Evolutionary conservation across 2,329 filamentous ascomycete genomes (phyloP).

Genomic region (Ceratocystis eucalypticola): DNA sequence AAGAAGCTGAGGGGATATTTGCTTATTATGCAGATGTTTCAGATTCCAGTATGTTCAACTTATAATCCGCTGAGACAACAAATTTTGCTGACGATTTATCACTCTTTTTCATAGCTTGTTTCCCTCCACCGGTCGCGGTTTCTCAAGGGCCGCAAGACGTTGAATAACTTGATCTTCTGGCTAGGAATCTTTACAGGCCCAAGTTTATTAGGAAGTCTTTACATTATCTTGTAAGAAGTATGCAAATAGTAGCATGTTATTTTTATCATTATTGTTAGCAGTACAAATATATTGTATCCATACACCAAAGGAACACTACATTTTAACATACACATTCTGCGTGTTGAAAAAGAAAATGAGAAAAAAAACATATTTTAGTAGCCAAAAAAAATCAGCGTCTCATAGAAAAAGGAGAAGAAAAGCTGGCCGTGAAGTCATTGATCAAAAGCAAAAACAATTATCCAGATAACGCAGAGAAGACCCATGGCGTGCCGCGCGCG

Average conservation of each 20-base stretch:
- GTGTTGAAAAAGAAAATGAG: not conserved
- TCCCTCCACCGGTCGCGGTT: slow-evolving; percentile 52
- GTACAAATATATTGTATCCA: not conserved
- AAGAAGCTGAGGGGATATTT: slow-evolving; percentile 64
- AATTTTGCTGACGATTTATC: not conserved
- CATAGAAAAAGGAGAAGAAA: slow-evolving; percentile 1
- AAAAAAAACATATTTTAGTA: slow-evolving; percentile 1
- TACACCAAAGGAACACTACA: not conserved
- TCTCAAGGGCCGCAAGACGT: slow-evolving; percentile 45
- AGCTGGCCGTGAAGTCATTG: slow-evolving; percentile 12
- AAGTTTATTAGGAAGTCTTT: slow-evolving; percentile 49
- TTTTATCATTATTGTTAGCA: not conserved
- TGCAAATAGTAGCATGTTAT: too few species aligned
- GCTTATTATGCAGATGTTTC: slow-evolving; percentile 58
- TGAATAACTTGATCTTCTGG: slow-evolving; percentile 70
- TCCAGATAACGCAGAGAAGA: not conserved
- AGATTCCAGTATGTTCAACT: slow-evolving; percentile 44
- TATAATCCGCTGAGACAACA: not conserved
- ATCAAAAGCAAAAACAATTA: slow-evolving; percentile 10
- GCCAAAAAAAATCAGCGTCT: not conserved
- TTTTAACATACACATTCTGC: not conserved
- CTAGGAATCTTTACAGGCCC: slow-evolving; percentile 64
- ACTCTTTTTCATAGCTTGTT: slow-evolving; percentile 36
- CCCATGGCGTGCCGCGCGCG: too few species aligned
- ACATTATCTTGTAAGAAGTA: slow-evolving; percentile 37